phyloP scores from a whole-genome alignment of 2,329 filamentous ascomycete species.

The Hymenoscyphus albidus region DNA sequence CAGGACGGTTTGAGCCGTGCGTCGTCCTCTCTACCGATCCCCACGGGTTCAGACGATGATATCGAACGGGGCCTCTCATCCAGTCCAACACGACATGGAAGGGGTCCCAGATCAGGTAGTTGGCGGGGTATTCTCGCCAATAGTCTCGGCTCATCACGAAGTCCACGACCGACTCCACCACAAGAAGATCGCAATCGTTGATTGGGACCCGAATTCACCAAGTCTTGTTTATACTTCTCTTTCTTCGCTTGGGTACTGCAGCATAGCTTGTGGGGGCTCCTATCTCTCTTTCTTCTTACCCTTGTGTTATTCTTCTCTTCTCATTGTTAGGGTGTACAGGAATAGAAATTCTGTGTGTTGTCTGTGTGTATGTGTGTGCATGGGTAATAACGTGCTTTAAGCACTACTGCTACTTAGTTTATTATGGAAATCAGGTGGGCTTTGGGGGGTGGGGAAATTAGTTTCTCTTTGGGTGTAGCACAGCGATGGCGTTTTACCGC shows the following conservation, averaged over 20 bases:
- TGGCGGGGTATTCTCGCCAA: constrained; percentile 27
- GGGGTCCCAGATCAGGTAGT: constrained; percentile 17
- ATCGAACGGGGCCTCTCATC: constrained; percentile 28
- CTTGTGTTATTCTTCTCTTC: not conserved
- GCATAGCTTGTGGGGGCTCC: not conserved
- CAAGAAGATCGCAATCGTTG: constrained; percentile 31
- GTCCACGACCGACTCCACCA: constrained; percentile 17
- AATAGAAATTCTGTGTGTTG: constrained; percentile 4
- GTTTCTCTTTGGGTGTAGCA: constrained; percentile 17
- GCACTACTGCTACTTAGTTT: not conserved
- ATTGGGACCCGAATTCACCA: constrained; percentile 1
- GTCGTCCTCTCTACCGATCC: constrained; percentile 40
- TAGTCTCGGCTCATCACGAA: constrained; percentile 27
- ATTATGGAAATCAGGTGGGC: not conserved
- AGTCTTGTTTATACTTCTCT: constrained; percentile 10
- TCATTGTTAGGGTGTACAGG: constrained; percentile 21
- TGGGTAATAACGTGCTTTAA: not conserved
- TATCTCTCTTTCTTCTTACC: not conserved
- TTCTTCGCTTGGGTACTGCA: not conserved
- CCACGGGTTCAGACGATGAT: constrained; percentile 20
- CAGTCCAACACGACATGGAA: constrained; percentile 19
- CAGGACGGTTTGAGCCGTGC: constrained; percentile 43
- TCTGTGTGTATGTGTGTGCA: not conserved
- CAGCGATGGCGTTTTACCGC: constrained; percentile 30
- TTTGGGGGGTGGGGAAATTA: constrained; percentile 10